Base-by-base conservation (phyloP, 1,284 basidiomycete genomes). In the Fomes fomentarius region DNA sequence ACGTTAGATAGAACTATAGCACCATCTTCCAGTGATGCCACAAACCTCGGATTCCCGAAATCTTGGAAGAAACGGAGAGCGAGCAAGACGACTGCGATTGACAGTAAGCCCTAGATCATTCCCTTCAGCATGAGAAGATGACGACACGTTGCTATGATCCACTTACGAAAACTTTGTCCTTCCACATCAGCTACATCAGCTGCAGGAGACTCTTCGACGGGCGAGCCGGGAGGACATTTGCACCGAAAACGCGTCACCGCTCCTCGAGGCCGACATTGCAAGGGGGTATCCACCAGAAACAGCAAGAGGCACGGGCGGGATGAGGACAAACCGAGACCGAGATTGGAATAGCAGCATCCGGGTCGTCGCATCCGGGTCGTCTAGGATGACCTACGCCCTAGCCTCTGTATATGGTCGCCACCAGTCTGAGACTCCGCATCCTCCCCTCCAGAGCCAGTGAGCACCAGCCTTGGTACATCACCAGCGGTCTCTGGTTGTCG, bases 11-110 rank as follows among this genome's bases (percentile, higher is more conserved):
- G 50, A 47, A 47, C 31, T 46, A 43, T 11, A 17, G 26, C 44
- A 35, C 42, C 40, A n/a, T 34, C 56, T 45, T 25, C n/a, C 9
- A 24, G 53, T 39, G 55, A 52, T 52, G 58, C 35, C 37, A 66
- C 73, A 45, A 55, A 83, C 89, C 93, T 81, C 0, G 81, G 70
- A 0, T 87, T 84, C 12, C 94, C 95, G 66, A 98, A 89, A 66
- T 94, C 93, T 69, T 95, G 90, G 75, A 98, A 98, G 38, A 99
- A 75, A 49, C 97, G 96, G 19, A 99, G 85, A 9, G 94, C 94
- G 40, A 99, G 81, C 3, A 96, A 98, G 42, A 99, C 83, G 49
- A 93, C 96, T 34, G 95, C 94, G 65, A 98, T 83, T 28, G 89
- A 91, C 40, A 98, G 82, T 47, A 99, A 74, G 61, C 98, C 85